A percentile compares a stretch with the other conserved stretches of the same genome.
phyloP scores from a whole-genome alignment of 768 basidiomycete species.

The Hemileccinum rubropunctum region DNA sequence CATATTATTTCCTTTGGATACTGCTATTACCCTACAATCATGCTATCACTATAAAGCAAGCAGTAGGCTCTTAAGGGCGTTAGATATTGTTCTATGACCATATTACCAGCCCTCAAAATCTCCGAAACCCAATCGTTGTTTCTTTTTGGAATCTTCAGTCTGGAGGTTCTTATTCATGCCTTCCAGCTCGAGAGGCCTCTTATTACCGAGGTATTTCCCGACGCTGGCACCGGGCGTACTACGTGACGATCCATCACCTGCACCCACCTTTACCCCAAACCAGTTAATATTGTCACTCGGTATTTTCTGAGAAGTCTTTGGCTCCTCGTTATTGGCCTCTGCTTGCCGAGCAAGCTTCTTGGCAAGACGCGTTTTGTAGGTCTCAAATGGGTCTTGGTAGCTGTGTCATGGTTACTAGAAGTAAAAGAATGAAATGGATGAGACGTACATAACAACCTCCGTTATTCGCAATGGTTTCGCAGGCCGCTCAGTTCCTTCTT shows the following conservation, averaged over 20 bases:
- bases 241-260: conserved; percentile 34
- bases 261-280: conserved; percentile 85
- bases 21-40: conserved; percentile 6
- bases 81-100: background rate
- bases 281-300: conserved; percentile 74
- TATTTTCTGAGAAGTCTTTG: conserved; percentile 45
- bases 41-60: conserved; percentile 11
- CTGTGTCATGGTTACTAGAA: conserved; percentile 36
- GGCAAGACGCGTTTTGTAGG: conserved; percentile 79
- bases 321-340: conserved; percentile 29
- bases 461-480: conserved; percentile 83
- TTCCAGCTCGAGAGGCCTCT: conserved; percentile 40
- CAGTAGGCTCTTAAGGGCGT: background rate
- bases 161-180: conserved; percentile 10
- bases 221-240: conserved; percentile 43
- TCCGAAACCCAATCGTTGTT: conserved; percentile 86
- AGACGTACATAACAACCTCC: conserved; percentile 77
- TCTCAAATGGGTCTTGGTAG: conserved; percentile 93
- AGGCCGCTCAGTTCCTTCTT: conserved; percentile 85
- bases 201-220: conserved; percentile 76
- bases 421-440: background rate
- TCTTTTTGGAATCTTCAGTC: conserved; percentile 65
- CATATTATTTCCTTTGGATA: background rate
- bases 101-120: conserved; percentile 78
- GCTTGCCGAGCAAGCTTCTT: conserved; percentile 62